Evolutionary conservation across 768 basidiomycete genomes (phyloP).

Genomic region (Termitomyces bulborhizus): DNA sequence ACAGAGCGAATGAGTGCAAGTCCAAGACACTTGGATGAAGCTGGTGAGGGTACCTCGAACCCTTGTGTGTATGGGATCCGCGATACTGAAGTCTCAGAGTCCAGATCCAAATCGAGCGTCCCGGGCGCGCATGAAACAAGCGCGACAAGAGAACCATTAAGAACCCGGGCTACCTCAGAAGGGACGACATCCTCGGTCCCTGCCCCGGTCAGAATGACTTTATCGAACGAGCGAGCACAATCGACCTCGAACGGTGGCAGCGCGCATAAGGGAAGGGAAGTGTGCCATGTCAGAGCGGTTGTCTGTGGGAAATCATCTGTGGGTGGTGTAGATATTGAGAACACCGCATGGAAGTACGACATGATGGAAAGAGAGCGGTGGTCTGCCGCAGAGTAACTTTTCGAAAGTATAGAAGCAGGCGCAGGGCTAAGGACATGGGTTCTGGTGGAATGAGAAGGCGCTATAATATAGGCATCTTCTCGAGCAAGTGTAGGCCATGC

Average conservation of each 20-base stretch:
- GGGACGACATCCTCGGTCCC: conserved; percentile 76
- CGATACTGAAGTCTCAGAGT: background rate
- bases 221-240: conserved; percentile 48
- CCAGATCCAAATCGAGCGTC: conserved; percentile 24
- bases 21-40: conserved; percentile 61
- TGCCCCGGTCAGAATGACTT: conserved; percentile 62
- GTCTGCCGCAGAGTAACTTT: conserved; percentile 53
- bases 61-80: conserved; percentile 56
- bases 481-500: conserved; percentile 12
- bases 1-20: conserved; percentile 67
- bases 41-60: conserved; percentile 46
- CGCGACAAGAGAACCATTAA: conserved; percentile 79
- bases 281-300: conserved; percentile 56
- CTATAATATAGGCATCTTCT: background rate
- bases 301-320: conserved; percentile 23
- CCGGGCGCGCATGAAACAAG: conserved; percentile 52
- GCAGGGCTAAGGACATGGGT: conserved; percentile 44
- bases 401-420: conserved; percentile 35
- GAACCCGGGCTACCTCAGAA: conserved; percentile 60
- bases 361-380: conserved; percentile 64
- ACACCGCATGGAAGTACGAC: conserved; percentile 68
- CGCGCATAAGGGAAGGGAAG: conserved; percentile 60
- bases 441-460: conserved; percentile 4
- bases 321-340: conserved; percentile 16
- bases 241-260: conserved; percentile 70